Conservation (phyloP, 2,329 filamentous ascomycete species). For the Tolypocladium tropicale region DNA sequence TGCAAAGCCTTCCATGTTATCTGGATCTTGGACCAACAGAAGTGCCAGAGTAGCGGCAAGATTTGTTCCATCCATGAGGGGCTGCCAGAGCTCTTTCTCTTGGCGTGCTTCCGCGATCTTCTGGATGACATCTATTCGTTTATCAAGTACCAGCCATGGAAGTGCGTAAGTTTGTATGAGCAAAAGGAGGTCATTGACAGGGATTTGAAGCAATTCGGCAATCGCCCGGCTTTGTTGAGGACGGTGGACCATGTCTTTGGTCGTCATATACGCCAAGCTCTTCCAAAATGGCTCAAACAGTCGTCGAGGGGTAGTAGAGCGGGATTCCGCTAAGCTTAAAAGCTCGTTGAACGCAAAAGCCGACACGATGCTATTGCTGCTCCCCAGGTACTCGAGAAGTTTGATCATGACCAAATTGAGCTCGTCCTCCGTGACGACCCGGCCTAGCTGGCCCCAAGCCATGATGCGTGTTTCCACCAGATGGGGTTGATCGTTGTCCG, state of each 20-base stretch:
- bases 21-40: constrained; percentile 45
- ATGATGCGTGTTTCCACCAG: constrained; percentile 77
- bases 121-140: constrained; percentile 66
- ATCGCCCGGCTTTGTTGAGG: constrained; percentile 77
- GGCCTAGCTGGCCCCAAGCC: constrained; percentile 77
- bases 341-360: constrained; percentile 78
- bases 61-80: constrained; percentile 46
- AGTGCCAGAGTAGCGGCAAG: constrained; percentile 48
- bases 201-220: constrained; percentile 70
- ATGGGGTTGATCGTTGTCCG: constrained; percentile 54
- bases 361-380: constrained; percentile 68
- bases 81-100: constrained; percentile 49
- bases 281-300: constrained; percentile 85
- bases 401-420: constrained; percentile 77
- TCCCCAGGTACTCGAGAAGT: constrained; percentile 78
- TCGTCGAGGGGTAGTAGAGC: constrained; percentile 50
- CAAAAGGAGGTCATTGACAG: constrained; percentile 62
- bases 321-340: constrained; percentile 57
- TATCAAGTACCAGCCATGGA: constrained; percentile 74
- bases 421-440: constrained; percentile 67
- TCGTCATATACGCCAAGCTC: constrained; percentile 68
- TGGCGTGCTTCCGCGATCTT: constrained; percentile 71
- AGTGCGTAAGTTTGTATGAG: constrained; percentile 72
- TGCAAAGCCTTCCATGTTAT: constrained; percentile 51
- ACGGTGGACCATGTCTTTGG: constrained; percentile 68